A percentile compares a stretch with the other conserved stretches of the same genome.
These are phyloP conservation scores for Papiliotrema fonsecae DNA, from an alignment of 1,284 basidiomycete species.

Conservation along the genomic window DNA sequence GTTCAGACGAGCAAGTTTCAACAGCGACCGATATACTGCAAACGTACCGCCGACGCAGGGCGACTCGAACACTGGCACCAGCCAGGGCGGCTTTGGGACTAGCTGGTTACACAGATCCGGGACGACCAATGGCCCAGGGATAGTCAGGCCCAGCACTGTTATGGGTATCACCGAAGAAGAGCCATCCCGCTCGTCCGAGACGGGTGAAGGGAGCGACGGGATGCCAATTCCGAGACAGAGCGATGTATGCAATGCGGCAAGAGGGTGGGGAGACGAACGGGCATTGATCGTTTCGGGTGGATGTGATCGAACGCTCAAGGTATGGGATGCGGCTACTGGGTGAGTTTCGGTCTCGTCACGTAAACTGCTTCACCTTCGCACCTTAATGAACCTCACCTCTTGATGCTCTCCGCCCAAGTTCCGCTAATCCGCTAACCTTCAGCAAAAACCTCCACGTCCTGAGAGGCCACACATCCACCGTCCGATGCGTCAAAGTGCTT, in stretches of 20 bases:
- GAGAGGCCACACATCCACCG: conserved; percentile 81
- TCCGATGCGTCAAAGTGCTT: conserved; percentile 84
- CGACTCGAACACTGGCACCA: too few species aligned
- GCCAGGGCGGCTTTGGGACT: too few species aligned
- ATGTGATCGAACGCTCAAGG: conserved; percentile 80
- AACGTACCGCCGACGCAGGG: too few species aligned
- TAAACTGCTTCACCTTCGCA: background rate
- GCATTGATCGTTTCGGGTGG: conserved; percentile 84
- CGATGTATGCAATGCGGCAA: conserved; percentile 61
- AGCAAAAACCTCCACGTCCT: conserved; percentile 76
- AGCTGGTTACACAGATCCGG: too few species aligned
- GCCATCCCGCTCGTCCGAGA: too few species aligned
- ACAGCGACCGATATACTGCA: too few species aligned
- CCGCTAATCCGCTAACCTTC: background rate
- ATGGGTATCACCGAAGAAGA: background rate
- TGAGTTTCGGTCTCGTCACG: conserved; percentile 47
- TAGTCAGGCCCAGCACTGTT: background rate
- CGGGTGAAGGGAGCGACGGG: too few species aligned
- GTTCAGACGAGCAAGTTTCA: too few species aligned
- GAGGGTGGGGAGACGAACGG: conserved; percentile 61
- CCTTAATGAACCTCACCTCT: background rate
- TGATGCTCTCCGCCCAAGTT: background rate
- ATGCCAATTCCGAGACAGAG: too few species aligned
- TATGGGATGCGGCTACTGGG: conserved; percentile 88
- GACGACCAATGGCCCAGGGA: too few species aligned